A percentile compares a stretch with the other conserved stretches of the same genome.
These are phyloP conservation scores for Lasiosphaeria ovina DNA, from an alignment of 495 filamentous ascomycete species.

Conservation along the genomic window DNA sequence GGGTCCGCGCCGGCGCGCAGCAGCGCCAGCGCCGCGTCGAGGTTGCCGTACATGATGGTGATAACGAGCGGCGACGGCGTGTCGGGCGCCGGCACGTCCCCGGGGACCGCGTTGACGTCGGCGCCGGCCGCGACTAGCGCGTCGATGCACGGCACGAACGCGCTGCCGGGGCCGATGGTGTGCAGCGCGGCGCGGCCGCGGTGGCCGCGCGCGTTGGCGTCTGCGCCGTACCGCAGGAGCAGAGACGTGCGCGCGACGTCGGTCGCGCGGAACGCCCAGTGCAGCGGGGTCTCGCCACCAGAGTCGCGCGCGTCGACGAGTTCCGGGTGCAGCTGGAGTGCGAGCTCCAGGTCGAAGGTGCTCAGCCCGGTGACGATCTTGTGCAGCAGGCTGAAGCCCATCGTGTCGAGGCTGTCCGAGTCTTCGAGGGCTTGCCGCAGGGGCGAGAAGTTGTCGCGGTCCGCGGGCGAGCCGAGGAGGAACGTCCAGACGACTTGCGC, in stretches of 20 bases:
- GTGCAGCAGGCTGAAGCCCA: background rate
- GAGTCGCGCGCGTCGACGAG: background rate
- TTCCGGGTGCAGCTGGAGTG: background rate
- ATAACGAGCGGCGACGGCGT: background rate
- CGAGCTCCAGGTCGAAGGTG: background rate
- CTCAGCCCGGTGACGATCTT: constrained; percentile 1
- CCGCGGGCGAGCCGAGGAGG: background rate
- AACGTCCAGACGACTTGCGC: background rate
- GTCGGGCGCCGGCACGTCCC: background rate
- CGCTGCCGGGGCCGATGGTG: background rate
- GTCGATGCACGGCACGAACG: background rate
- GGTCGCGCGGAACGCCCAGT: background rate
- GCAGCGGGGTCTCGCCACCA: background rate
- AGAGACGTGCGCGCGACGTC: background rate
- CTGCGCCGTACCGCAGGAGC: background rate
- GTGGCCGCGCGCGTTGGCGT: background rate
- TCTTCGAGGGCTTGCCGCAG: background rate
- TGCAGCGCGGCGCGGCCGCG: background rate
- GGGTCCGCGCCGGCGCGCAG: background rate
- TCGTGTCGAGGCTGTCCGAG: background rate
- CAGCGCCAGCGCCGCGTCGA: background rate
- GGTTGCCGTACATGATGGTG: background rate
- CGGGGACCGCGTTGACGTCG: background rate
- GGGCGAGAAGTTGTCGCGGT: background rate
- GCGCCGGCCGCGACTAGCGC: background rate